A percentile compares a stretch with the other conserved stretches of the same genome.
phyloP scores from a whole-genome alignment of 1,284 basidiomycete species.

The Puccinia sorghi region DNA sequence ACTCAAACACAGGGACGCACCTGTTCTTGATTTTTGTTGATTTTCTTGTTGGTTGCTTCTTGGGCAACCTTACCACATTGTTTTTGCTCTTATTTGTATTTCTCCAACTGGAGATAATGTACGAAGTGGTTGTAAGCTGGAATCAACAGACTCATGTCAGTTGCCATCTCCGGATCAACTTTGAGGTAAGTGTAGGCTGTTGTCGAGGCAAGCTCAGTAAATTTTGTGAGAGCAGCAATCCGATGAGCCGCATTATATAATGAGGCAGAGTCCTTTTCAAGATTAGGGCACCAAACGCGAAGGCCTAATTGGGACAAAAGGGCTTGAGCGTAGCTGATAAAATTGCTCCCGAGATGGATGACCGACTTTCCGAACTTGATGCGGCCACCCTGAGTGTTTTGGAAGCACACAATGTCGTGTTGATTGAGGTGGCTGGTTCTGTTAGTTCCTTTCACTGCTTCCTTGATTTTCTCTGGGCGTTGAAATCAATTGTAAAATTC shows the following conservation, averaged over 20 bases:
- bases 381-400: not conserved
- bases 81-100: conserved; percentile 16
- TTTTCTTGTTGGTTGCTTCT: conserved; percentile 1
- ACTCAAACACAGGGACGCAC: too few species aligned
- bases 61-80: conserved; percentile 19
- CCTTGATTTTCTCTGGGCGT: conserved; percentile 11
- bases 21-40: not conserved
- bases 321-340: conserved; percentile 7
- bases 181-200: conserved; percentile 23
- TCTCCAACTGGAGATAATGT: not conserved
- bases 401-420: not conserved
- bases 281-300: too few species aligned
- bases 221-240: conserved; percentile 22
- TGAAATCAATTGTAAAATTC: conserved; percentile 29
- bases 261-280: not conserved
- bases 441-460: not conserved
- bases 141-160: conserved; percentile 16
- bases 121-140: conserved; percentile 41
- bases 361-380: conserved; percentile 1
- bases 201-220: not conserved
- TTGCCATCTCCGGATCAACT: not conserved
- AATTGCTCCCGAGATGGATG: conserved; percentile 24
- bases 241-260: conserved; percentile 33
- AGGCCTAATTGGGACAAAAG: too few species aligned
- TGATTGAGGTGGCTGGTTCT: not conserved